These are phyloP conservation scores for Penicillium argentinense DNA, from an alignment of 495 filamentous ascomycete genomes.

Conservation along the genomic window DNA sequence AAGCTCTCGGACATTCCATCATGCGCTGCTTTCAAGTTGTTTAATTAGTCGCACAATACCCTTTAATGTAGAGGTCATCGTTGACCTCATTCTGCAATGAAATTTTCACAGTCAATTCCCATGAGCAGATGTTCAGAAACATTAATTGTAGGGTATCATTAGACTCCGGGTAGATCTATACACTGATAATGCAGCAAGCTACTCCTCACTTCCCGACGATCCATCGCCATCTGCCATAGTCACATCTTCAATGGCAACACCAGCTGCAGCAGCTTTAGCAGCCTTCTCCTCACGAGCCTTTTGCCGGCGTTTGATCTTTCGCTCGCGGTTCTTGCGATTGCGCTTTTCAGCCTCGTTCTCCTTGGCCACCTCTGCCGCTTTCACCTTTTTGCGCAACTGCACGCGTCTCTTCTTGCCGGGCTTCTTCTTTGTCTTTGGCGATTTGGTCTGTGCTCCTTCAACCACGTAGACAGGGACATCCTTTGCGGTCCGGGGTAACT, in stretches of 20 bases:
- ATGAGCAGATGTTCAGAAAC: neutral
- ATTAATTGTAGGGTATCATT: slow-evolving; percentile 1
- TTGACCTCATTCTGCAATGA: neutral
- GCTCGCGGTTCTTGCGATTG: slow-evolving; percentile 46
- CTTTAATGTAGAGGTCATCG: neutral
- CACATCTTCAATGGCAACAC: slow-evolving; percentile 16
- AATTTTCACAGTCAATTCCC: neutral
- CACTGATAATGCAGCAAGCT: slow-evolving; percentile 3
- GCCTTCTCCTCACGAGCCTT: slow-evolving; percentile 47
- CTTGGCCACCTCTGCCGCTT: slow-evolving; percentile 29
- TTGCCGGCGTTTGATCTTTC: slow-evolving; percentile 46
- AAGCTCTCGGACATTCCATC: slow-evolving; percentile 7
- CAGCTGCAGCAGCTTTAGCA: slow-evolving; percentile 25
- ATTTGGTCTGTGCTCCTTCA: slow-evolving; percentile 24
- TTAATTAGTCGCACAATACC: slow-evolving; percentile 1
- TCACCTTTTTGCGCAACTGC: slow-evolving; percentile 38
- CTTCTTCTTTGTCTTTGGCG: slow-evolving; percentile 41
- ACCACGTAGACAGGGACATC: slow-evolving; percentile 28
- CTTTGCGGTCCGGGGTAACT: slow-evolving; percentile 28
- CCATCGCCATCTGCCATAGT: slow-evolving; percentile 24
- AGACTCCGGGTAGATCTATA: neutral
- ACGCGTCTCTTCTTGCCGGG: slow-evolving; percentile 49
- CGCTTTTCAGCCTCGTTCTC: slow-evolving; percentile 47
- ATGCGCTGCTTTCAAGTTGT: neutral
- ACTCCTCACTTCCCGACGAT: slow-evolving; percentile 15